Evolutionary conservation across 1,284 basidiomycete genomes (phyloP).

Genomic region (Apiotrichum veenhuisii): DNA sequence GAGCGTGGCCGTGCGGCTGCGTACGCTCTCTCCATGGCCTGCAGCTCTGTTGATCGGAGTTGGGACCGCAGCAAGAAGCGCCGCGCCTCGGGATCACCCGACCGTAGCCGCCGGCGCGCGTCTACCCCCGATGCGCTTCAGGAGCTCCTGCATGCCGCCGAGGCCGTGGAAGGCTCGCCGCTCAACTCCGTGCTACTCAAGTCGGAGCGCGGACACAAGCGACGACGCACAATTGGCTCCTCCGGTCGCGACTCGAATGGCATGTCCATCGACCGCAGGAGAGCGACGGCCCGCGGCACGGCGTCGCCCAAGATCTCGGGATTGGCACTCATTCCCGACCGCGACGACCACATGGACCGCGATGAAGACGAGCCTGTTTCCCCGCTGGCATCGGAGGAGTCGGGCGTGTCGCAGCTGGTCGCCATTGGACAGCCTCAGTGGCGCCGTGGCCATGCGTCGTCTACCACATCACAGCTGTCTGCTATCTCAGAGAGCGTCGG

Average conservation of each 20-base stretch:
- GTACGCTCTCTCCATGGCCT: conserved; percentile 21
- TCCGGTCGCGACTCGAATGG: not conserved
- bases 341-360: conserved; percentile 7
- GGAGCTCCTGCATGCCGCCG: conserved; percentile 41
- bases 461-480: conserved; percentile 31
- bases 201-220: conserved; percentile 28
- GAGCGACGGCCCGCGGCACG: conserved; percentile 9
- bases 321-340: conserved; percentile 17
- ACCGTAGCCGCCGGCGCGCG: conserved; percentile 16
- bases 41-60: conserved; percentile 23
- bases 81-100: conserved; percentile 27
- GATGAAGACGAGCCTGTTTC: conserved; percentile 26
- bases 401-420: conserved; percentile 18
- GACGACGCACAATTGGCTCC: conserved; percentile 38
- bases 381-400: conserved; percentile 20
- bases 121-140: conserved; percentile 40
- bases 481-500: conserved; percentile 22
- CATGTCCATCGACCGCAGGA: conserved; percentile 8
- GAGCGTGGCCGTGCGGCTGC: conserved; percentile 16
- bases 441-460: conserved; percentile 22
- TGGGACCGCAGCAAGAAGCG: conserved; percentile 24
- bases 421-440: conserved; percentile 12
- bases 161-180: conserved; percentile 42
- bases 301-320: conserved; percentile 23
- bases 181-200: conserved; percentile 32